These are phyloP conservation scores for Paraphaeosphaeria minitans DNA, from an alignment of 2,329 filamentous ascomycete species.

Conservation along the genomic window DNA sequence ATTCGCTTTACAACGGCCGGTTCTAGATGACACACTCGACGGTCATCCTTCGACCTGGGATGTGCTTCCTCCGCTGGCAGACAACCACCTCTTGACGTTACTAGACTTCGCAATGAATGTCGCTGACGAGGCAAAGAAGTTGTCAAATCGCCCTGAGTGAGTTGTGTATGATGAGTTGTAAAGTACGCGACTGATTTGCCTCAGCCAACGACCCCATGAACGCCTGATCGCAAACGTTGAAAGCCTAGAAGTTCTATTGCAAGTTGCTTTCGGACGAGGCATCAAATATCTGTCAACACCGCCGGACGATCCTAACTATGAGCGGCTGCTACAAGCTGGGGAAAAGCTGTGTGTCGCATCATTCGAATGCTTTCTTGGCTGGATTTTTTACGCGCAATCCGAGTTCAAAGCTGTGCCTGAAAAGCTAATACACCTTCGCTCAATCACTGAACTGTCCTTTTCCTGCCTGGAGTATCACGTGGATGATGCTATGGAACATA, in stretches of 20 bases:
- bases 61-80: conserved; percentile 54
- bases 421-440: conserved; percentile 63
- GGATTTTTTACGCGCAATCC: conserved; percentile 75
- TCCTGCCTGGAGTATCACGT: conserved; percentile 64
- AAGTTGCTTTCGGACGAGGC: conserved; percentile 45
- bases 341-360: conserved; percentile 43
- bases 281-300: conserved; percentile 39
- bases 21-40: conserved; percentile 57
- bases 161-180: neutral
- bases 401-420: conserved; percentile 63
- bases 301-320: conserved; percentile 29
- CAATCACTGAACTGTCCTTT: conserved; percentile 65
- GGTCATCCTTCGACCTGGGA: conserved; percentile 51
- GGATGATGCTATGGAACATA: conserved; percentile 45
- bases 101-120: conserved; percentile 69
- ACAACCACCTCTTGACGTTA: conserved; percentile 60
- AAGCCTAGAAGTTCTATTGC: conserved; percentile 57
- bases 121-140: conserved; percentile 70
- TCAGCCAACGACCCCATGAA: conserved; percentile 54
- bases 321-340: conserved; percentile 30
- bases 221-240: conserved; percentile 59
- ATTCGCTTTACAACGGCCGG: conserved; percentile 54
- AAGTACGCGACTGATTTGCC: neutral
- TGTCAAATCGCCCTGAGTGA: conserved; percentile 63
- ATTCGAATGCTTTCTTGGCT: conserved; percentile 54